phyloP scores from a whole-genome alignment of 306 rosid genomes.

The Glycine soja region DNA sequence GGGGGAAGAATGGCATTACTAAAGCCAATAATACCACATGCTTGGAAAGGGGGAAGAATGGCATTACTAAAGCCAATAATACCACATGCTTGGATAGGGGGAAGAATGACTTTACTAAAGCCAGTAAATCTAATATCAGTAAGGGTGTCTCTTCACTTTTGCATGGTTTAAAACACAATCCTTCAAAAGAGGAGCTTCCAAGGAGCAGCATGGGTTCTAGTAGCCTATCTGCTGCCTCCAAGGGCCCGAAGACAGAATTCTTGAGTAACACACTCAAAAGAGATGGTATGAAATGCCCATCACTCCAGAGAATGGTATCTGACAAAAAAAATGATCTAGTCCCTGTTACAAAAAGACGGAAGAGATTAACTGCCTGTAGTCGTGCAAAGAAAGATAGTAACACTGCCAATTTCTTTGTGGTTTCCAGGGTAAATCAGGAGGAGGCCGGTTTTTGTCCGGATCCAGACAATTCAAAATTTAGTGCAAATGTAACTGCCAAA shows the following conservation, averaged over 20 bases:
- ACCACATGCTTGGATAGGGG: slow-evolving; percentile 48
- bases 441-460: slow-evolving; percentile 27
- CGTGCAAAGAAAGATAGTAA: slow-evolving; percentile 50
- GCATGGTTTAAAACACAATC: slow-evolving; percentile 47
- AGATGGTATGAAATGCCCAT: slow-evolving; percentile 51
- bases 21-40: background rate
- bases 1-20: no score
- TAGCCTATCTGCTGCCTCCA: slow-evolving; percentile 43
- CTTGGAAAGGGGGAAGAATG: no score
- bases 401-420: slow-evolving; percentile 41
- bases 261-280: slow-evolving; percentile 36
- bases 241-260: slow-evolving; percentile 45
- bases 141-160: slow-evolving; percentile 44
- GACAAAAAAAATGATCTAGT: slow-evolving; percentile 47
- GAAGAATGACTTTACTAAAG: slow-evolving; percentile 46
- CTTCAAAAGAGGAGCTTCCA: slow-evolving; percentile 54
- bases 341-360: slow-evolving; percentile 57
- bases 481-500: slow-evolving; percentile 35
- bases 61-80: no score
- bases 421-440: slow-evolving; percentile 47
- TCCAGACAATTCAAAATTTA: slow-evolving; percentile 17
- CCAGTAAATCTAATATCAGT: slow-evolving; percentile 37
- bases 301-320: slow-evolving; percentile 44
- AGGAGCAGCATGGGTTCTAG: slow-evolving; percentile 42
- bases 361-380: slow-evolving; percentile 59